phyloP scores from a whole-genome alignment of 768 basidiomycete species.

The Rossbeevera mucosa region DNA sequence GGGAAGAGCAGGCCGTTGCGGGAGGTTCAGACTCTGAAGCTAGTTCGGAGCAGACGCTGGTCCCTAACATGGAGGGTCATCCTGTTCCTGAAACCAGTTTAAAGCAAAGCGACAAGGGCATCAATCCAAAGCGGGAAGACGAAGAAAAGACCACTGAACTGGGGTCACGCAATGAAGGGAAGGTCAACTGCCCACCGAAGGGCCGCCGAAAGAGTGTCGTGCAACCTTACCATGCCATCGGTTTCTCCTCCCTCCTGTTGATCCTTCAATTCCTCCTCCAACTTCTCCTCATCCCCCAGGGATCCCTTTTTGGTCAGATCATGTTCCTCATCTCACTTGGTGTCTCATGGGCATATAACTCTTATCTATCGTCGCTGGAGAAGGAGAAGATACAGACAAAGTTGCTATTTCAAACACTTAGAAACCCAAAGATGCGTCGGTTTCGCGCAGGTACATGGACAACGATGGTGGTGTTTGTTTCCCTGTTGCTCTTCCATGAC shows the following conservation, averaged over 20 bases:
- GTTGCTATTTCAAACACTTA: conserved; percentile 15
- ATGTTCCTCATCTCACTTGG: conserved; percentile 31
- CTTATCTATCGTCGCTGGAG: conserved; percentile 34
- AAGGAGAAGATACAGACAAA: conserved; percentile 22
- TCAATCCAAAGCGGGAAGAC: not conserved
- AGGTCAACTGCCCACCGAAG: not conserved
- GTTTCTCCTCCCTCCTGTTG: conserved; percentile 26
- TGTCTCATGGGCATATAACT: conserved; percentile 33
- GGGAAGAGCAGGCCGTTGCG: not conserved
- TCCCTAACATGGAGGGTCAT: too few species aligned
- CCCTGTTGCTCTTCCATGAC: conserved; percentile 20
- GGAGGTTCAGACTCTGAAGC: not conserved
- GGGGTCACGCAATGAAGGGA: not conserved
- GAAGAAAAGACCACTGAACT: not conserved
- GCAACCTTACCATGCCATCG: conserved; percentile 16
- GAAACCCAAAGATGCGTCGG: conserved; percentile 2
- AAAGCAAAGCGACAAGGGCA: too few species aligned
- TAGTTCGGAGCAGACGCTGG: too few species aligned
- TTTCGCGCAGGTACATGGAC: conserved; percentile 20
- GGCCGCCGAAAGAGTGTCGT: not conserved
- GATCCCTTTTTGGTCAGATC: conserved; percentile 32
- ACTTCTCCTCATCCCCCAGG: conserved; percentile 32
- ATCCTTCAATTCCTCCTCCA: conserved; percentile 31
- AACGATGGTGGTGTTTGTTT: conserved; percentile 21
- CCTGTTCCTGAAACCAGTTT: too few species aligned